Evolutionary conservation across 495 filamentous ascomycete genomes (phyloP).

Genomic region (Hypoxylon trugodes): DNA sequence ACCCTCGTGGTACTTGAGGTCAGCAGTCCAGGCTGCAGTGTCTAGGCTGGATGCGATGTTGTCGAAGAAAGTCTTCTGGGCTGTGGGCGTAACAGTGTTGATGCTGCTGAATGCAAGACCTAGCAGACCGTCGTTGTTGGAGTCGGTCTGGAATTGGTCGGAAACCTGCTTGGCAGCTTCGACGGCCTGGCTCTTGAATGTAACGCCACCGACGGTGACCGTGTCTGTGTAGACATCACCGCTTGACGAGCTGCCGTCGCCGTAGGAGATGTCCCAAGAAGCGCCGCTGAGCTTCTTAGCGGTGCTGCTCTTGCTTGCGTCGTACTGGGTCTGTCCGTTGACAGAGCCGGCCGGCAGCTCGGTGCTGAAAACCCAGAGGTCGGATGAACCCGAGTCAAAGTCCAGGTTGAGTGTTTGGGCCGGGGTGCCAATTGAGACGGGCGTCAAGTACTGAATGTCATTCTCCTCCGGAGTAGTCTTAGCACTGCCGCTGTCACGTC

Average conservation of each 20-base stretch:
- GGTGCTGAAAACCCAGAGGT: slow-evolving; percentile 63
- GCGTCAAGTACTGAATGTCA: slow-evolving; percentile 69
- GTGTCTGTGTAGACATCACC: slow-evolving; percentile 74
- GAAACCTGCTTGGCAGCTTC: slow-evolving; percentile 72
- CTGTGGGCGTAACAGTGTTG: slow-evolving; percentile 70
- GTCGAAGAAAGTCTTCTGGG: slow-evolving; percentile 76
- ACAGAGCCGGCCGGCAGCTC: slow-evolving; percentile 55
- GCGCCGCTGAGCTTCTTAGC: slow-evolving; percentile 59
- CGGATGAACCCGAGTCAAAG: slow-evolving; percentile 76
- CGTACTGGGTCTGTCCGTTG: slow-evolving; percentile 62
- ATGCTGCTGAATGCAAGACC: slow-evolving; percentile 74
- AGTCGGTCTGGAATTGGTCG: slow-evolving; percentile 63
- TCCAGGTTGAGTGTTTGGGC: slow-evolving; percentile 67
- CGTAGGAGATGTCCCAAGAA: slow-evolving; percentile 73
- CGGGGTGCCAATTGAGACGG: slow-evolving; percentile 65
- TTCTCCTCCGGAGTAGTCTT: slow-evolving; percentile 62
- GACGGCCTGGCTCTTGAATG: slow-evolving; percentile 69
- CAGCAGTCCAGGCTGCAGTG: slow-evolving; percentile 70
- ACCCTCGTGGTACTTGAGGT: slow-evolving; percentile 66
- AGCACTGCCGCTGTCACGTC: slow-evolving; percentile 56
- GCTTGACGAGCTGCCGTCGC: slow-evolving; percentile 69
- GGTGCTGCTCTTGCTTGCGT: slow-evolving; percentile 53
- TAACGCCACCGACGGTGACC: slow-evolving; percentile 70
- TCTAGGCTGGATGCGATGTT: slow-evolving; percentile 66
- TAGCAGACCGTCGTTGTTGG: slow-evolving; percentile 71